Base-by-base conservation (phyloP, 306 rosid species). In the Cotoneaster glaucophyllus region DNA sequence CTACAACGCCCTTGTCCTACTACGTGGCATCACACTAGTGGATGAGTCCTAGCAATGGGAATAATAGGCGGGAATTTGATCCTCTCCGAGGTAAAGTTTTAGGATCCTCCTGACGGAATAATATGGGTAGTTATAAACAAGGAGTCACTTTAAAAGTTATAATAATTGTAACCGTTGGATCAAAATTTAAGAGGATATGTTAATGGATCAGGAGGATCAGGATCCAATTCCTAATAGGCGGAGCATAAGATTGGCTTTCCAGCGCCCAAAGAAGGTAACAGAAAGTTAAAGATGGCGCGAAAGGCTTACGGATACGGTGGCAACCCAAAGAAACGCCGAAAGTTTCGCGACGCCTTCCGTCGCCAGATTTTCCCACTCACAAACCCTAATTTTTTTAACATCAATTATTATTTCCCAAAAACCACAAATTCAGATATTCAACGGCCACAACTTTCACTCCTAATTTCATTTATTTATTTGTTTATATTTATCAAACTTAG, bases 361-460 rank as follows among this genome's bases (percentile, higher is more conserved):
- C 48, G 9, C 50, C 28, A 54, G 44, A 18, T 65, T 59, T 70
- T 77, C 61, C 63, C 69, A 34, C 29, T 75, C 63, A 79, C 69
- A 76, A 84, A 77, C 85, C 92, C 88, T 75, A 88, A 63, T 85
- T 71, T 70, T 58, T 79, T 79, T 64, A 26, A 9, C n/a, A 14
- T 88, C 29, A 37, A 61, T 8, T 14, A 10, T 25, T 79, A 50
- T 32, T 11, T 7, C 39, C 48, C 39, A 2, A 5, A 71, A 14
- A 4, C 50, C 66, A 32, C 48, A 32, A 21, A 19, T 34, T 31
- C 34, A 3, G 26, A 15, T 21, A 54, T 48, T 69, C 32, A 69
- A 56, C 12, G 29, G 64, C 41, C 13, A 43, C 66, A 29, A 43
- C n/a, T 44, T 15, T 26, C 25, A 69, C 22, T 19, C 12, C 22